These are phyloP conservation scores for Crucihimalaya himalaica DNA, from an alignment of 345 rosid species.

Conservation along the genomic window DNA sequence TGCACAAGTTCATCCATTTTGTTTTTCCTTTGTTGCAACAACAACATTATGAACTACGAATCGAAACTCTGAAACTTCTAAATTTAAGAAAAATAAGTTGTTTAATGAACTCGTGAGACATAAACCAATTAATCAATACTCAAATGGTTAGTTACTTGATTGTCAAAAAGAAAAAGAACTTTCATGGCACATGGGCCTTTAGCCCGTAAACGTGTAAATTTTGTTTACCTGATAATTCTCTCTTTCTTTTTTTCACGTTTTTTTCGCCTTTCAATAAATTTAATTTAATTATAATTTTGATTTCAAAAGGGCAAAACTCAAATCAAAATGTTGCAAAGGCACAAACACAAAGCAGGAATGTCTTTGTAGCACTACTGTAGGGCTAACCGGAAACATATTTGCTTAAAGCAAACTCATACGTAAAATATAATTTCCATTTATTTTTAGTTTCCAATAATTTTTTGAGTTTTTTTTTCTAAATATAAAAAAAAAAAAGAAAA, in stretches of 20 bases:
- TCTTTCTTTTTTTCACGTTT: background rate
- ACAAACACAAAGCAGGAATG: constrained; percentile 4
- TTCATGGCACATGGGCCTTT: background rate
- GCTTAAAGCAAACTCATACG: constrained; percentile 20
- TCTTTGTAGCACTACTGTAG: background rate
- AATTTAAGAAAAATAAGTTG: no score
- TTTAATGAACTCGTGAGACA: background rate
- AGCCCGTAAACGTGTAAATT: background rate
- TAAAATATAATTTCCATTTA: background rate
- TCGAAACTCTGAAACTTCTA: no score
- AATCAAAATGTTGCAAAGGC: background rate
- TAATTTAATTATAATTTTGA: no score
- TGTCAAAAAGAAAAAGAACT: background rate
- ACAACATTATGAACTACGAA: no score
- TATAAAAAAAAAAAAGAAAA: background rate
- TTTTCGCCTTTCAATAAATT: background rate
- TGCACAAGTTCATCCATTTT: no score
- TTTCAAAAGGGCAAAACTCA: no score
- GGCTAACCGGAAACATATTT: background rate
- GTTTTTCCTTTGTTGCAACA: no score
- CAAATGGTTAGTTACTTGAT: no score
- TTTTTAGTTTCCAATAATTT: background rate
- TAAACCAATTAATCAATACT: no score
- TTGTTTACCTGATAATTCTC: background rate
- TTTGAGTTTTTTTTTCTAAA: background rate